Conservation (phyloP, 176 grass and related monocot genomes). For the Zoysia japonica region DNA sequence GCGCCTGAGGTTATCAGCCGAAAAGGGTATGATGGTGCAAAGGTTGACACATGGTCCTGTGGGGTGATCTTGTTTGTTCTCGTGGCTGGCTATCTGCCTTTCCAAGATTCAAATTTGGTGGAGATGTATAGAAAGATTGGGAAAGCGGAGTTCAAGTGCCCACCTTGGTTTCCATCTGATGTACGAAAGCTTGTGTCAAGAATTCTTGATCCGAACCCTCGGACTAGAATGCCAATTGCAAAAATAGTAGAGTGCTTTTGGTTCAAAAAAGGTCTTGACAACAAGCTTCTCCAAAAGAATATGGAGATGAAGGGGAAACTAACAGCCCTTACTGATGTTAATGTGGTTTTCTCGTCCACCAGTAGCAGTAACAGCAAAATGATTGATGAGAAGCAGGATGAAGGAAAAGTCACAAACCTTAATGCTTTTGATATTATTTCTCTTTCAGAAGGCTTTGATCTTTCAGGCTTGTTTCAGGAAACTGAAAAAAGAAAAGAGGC, state of each 20-base stretch:
- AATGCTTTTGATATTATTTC: conserved; percentile 13
- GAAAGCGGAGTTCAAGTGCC: conserved; percentile 43
- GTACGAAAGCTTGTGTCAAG: conserved; percentile 31
- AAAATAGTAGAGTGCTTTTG: conserved; percentile 31
- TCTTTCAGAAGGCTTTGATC: background rate
- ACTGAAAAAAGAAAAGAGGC: background rate
- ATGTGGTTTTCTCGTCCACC: conserved; percentile 22
- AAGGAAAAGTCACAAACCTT: background rate
- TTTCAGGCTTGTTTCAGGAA: background rate
- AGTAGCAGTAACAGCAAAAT: conserved; percentile 3
- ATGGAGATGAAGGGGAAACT: conserved; percentile 25
- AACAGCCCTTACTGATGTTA: conserved; percentile 28
- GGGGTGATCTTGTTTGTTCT: conserved; percentile 53
- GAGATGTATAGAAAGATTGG: conserved; percentile 46
- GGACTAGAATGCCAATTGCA: conserved; percentile 36
- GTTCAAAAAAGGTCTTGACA: conserved; percentile 6
- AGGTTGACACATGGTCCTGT: conserved; percentile 51
- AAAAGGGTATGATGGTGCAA: conserved; percentile 55
- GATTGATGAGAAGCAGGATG: background rate
- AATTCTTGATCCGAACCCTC: conserved; percentile 50
- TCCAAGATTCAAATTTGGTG: conserved; percentile 46
- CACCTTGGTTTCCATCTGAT: conserved; percentile 41
- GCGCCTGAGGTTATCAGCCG: conserved; percentile 45
- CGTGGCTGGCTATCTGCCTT: conserved; percentile 48
- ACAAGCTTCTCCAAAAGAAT: background rate